phyloP scores from a whole-genome alignment of 345 rosid species.

The Firmiana major region DNA sequence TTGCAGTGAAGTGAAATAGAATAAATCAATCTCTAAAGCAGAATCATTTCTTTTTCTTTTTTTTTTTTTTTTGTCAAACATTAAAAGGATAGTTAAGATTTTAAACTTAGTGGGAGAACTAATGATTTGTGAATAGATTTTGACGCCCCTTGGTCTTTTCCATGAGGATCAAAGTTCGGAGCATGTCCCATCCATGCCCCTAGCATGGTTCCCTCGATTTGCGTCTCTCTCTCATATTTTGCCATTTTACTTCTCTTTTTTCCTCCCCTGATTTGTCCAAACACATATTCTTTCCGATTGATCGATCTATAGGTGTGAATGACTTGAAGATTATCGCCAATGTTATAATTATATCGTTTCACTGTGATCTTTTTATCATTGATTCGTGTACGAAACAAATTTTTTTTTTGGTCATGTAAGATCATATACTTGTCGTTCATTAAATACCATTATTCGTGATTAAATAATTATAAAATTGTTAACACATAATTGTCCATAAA shows the following conservation, averaged over 20 bases:
- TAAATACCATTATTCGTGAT: neutral
- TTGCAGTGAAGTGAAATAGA: slow-evolving; percentile 9
- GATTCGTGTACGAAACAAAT: neutral
- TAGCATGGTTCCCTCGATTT: slow-evolving; percentile 36
- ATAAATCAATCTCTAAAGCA: slow-evolving; percentile 3
- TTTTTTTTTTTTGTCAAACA: slow-evolving; percentile 14
- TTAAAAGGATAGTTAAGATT: neutral
- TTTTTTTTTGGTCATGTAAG: neutral
- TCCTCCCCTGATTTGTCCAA: neutral
- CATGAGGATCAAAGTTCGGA: slow-evolving; percentile 40
- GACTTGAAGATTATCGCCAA: neutral
- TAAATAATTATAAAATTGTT: neutral
- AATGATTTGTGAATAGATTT: slow-evolving; percentile 53
- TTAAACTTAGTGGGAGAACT: slow-evolving; percentile 47
- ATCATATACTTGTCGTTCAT: neutral
- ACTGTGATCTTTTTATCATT: neutral
- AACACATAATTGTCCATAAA: no score
- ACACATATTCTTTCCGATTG: neutral
- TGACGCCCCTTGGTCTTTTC: slow-evolving; percentile 35
- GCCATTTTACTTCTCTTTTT: neutral
- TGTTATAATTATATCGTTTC: neutral
- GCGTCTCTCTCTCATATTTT: slow-evolving; percentile 10
- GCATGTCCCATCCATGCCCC: slow-evolving; percentile 45
- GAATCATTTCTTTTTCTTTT: slow-evolving; percentile 12
- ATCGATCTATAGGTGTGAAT: neutral